These are phyloP conservation scores for Tarenaya hassleriana DNA, from an alignment of 345 rosid genomes.

Conservation along the genomic window DNA sequence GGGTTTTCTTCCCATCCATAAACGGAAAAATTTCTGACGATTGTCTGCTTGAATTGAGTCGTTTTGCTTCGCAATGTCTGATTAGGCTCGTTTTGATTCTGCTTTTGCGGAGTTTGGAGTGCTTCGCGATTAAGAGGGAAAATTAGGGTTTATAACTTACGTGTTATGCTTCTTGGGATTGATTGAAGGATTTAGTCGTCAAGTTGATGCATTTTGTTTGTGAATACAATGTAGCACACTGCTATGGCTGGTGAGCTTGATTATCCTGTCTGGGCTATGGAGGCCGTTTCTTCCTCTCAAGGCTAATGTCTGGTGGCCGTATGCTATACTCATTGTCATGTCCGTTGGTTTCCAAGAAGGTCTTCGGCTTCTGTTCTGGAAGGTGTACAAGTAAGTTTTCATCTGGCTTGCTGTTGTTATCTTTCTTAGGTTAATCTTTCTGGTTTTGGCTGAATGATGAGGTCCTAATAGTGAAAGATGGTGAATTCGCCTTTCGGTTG, in stretches of 20 bases:
- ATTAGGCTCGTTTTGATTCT: not conserved
- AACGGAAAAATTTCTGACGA: not conserved
- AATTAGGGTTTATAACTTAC: constrained; percentile 19
- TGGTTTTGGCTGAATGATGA: not conserved
- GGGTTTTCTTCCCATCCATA: no score
- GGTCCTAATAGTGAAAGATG: no score
- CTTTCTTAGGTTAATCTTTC: not conserved
- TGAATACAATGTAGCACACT: constrained; percentile 51
- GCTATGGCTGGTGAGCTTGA: constrained; percentile 84
- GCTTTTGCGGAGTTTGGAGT: not conserved
- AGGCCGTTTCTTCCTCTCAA: constrained; percentile 87
- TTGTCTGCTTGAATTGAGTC: not conserved
- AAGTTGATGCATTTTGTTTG: constrained; percentile 14
- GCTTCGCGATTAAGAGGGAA: not conserved
- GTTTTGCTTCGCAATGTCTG: not conserved
- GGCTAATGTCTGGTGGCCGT: constrained; percentile 72
- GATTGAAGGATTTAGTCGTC: not conserved
- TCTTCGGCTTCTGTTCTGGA: constrained; percentile 88
- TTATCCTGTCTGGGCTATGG: constrained; percentile 79
- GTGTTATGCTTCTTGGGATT: constrained; percentile 1
- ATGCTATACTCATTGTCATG: constrained; percentile 59
- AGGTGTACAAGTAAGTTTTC: constrained; percentile 58
- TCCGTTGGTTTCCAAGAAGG: constrained; percentile 86
- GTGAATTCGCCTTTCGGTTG: no score
- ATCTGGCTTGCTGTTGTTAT: not conserved